These are phyloP conservation scores for Fusarium sp. DNA, from an alignment of 2,329 filamentous ascomycete species.

Conservation along the genomic window DNA sequence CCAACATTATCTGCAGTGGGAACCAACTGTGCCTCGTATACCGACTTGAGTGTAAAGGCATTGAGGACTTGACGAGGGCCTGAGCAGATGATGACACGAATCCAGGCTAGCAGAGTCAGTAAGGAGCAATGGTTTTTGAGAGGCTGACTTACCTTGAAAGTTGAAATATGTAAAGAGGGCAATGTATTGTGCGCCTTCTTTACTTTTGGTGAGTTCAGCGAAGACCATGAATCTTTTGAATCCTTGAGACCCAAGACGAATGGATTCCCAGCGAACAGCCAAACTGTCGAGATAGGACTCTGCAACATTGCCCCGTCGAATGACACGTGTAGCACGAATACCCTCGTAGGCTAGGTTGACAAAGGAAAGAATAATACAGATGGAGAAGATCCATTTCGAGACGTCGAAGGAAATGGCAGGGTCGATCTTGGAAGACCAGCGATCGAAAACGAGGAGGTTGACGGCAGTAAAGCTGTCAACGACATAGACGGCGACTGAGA, in stretches of 20 bases:
- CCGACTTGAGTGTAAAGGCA: conserved; percentile 85
- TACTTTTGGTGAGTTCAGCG: conserved; percentile 88
- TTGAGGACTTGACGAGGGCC: conserved; percentile 94
- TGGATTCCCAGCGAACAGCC: conserved; percentile 85
- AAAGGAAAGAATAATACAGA: conserved; percentile 91
- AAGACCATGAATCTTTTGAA: conserved; percentile 95
- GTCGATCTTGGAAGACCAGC: conserved; percentile 86
- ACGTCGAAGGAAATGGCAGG: conserved; percentile 80
- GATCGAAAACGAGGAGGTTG: conserved; percentile 88
- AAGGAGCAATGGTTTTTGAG: background rate
- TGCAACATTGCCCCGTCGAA: conserved; percentile 85
- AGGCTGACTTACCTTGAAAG: conserved; percentile 65
- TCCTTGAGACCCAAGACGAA: conserved; percentile 78
- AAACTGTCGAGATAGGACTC: conserved; percentile 92
- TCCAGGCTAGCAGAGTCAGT: conserved; percentile 70
- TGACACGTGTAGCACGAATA: conserved; percentile 81
- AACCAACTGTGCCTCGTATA: conserved; percentile 81
- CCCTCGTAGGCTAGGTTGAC: conserved; percentile 84
- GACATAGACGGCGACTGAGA: conserved; percentile 85
- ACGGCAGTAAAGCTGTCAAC: conserved; percentile 95
- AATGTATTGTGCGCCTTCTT: conserved; percentile 89
- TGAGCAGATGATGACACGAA: conserved; percentile 89
- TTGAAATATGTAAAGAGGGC: conserved; percentile 91
- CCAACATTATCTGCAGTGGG: conserved; percentile 63
- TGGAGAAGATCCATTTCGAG: conserved; percentile 94